Conservation (phyloP, 179 eudicot species). For the Silene coronaria region DNA sequence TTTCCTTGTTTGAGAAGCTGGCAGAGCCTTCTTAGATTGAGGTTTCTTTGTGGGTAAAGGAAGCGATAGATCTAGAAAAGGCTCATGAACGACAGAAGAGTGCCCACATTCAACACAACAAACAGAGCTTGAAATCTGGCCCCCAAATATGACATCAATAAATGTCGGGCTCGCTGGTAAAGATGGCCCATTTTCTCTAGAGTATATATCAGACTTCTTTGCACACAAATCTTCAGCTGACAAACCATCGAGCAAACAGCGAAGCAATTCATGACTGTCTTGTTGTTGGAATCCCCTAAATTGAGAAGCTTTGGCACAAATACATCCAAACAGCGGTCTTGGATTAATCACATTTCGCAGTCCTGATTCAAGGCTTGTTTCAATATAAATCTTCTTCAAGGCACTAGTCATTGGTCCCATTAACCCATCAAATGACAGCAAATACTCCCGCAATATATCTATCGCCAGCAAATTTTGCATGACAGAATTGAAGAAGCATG, state of each 20-base stretch:
- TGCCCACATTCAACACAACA: slow-evolving; percentile 82
- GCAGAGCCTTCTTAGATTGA: slow-evolving; percentile 41
- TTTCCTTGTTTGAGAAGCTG: slow-evolving; percentile 47
- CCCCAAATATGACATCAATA: slow-evolving; percentile 81
- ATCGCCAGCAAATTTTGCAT: slow-evolving; percentile 79
- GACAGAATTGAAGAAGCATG: slow-evolving; percentile 86
- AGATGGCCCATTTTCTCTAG: slow-evolving; percentile 29
- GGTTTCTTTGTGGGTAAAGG: slow-evolving; percentile 79
- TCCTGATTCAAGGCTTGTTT: slow-evolving; percentile 42
- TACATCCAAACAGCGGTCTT: slow-evolving; percentile 56
- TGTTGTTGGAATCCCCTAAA: slow-evolving; percentile 90
- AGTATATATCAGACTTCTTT: slow-evolving; percentile 28
- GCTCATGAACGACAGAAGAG: slow-evolving; percentile 75
- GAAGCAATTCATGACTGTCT: slow-evolving; percentile 92
- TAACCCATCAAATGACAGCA: slow-evolving; percentile 46
- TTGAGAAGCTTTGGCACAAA: slow-evolving; percentile 79
- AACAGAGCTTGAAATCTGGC: slow-evolving; percentile 72
- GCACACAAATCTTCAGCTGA: slow-evolving; percentile 53
- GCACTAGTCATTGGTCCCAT: slow-evolving; percentile 66
- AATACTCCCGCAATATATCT: slow-evolving; percentile 48
- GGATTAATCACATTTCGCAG: slow-evolving; percentile 56
- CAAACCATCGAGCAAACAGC: slow-evolving; percentile 81
- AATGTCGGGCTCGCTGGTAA: slow-evolving; percentile 37
- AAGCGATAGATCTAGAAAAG: slow-evolving; percentile 80
- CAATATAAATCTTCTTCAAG: slow-evolving; percentile 58